Evolutionary conservation across 1,284 basidiomycete genomes (phyloP), one percentile per base, ranked within the genome.

Genomic region (Trichosporon faecale): DNA sequence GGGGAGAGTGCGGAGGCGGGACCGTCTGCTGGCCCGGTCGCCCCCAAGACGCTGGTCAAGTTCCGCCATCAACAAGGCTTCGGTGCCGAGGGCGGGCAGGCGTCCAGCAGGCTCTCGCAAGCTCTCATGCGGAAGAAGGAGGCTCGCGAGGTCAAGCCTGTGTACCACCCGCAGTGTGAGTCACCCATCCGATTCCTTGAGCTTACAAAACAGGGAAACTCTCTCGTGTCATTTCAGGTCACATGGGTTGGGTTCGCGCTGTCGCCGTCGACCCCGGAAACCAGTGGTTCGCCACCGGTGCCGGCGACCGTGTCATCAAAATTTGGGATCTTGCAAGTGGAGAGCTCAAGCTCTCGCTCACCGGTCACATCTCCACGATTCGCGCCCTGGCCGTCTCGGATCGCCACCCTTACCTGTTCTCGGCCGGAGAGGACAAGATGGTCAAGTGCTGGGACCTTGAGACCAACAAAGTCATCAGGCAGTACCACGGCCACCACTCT

Each of bases 371-470:
- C 68, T 95, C 93, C 33, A 97, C 96, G 1, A 95, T 99, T 25
- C 88, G 97, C 55, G 96, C 96, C 0, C 84, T 99, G 63, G 96
- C 94, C 4, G 93, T 99, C 23, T 95, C 93, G 1, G 85, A 91
- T 8, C 86, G 96, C 69, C 96, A 98, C 85, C 97, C 96, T 1
- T 99, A 99, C 83, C 85, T 99, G 29, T 99, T 99, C 82, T 97
- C 94, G 7, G 95, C 92, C 72, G 95, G 93, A 67, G 96, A 99
- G 84, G 96, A 99, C 85, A 98, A 98, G 92, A 97, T 97, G 93
- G 95, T 99, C 61, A 99, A 98, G 86, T 99, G 97, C 79, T 99
- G 97, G 97, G 96, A 99, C 80, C 85, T 99, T 67, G 97, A 99
- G 84, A 91, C 92, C 23, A 99, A 99, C 87, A 98, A 98, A 83